These are phyloP conservation scores for Luzula sylvatica DNA, from an alignment of 176 grass and related monocot species.

Conservation along the genomic window DNA sequence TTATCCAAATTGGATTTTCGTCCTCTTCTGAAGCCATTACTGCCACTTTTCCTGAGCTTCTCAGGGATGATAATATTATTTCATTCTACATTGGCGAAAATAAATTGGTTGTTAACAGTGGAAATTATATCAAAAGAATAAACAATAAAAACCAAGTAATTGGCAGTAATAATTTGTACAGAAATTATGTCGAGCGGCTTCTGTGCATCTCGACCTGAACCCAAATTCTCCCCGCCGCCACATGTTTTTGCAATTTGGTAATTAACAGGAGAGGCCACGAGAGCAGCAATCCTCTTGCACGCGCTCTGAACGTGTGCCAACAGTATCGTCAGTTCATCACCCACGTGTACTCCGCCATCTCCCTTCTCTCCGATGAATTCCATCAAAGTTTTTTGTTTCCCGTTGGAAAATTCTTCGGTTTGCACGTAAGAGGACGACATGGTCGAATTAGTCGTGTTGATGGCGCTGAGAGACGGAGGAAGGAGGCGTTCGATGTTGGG, in stretches of 20 bases:
- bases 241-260: constrained; percentile 18
- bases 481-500: not conserved
- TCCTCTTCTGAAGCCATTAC: constrained; percentile 83
- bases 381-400: constrained; percentile 36
- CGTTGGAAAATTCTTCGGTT: not conserved
- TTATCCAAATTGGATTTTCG: constrained; percentile 54
- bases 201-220: constrained; percentile 40
- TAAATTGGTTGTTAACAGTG: not conserved
- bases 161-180: constrained; percentile 18
- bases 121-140: not conserved
- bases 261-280: constrained; percentile 56
- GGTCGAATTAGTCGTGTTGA: constrained; percentile 18
- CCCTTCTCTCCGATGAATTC: constrained; percentile 48
- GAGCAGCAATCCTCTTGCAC: constrained; percentile 76
- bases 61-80: constrained; percentile 65
- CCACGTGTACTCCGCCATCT: constrained; percentile 13
- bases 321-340: constrained; percentile 52
- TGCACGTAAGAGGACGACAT: not conserved
- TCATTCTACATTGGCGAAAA: constrained; percentile 49
- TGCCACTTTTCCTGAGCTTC: constrained; percentile 73
- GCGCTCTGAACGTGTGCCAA: constrained; percentile 69
- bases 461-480: not conserved
- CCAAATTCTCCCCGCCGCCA: not conserved
- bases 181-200: constrained; percentile 88
- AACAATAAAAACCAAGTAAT: not conserved